These are phyloP conservation scores for Xylariomycetidae sp. DNA, from an alignment of 2,329 filamentous ascomycete genomes.

Conservation along the genomic window DNA sequence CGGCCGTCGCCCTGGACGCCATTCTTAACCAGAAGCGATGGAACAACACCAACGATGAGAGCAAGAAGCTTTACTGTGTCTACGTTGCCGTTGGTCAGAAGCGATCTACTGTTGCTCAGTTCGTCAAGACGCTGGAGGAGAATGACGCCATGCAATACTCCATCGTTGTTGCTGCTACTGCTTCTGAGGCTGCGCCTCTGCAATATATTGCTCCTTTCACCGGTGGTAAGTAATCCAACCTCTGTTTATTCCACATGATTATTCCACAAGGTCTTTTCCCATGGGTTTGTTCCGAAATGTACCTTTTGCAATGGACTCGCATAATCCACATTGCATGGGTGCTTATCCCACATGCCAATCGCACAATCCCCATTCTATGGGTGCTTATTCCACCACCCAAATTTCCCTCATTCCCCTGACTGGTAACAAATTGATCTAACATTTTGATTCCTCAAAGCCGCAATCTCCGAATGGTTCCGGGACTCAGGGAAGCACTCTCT, in stretches of 20 bases:
- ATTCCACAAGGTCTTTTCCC: no score
- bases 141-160: constrained; percentile 99
- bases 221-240: constrained; percentile 50
- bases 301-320: no score
- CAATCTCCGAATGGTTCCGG: constrained; percentile 70
- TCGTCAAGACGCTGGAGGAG: constrained; percentile 99
- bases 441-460: no score
- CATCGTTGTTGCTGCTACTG: constrained; percentile 89
- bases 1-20: constrained; percentile 93
- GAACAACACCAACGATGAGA: constrained; percentile 84
- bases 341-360: no score
- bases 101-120: constrained; percentile 97
- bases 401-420: no score
- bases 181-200: constrained; percentile 91
- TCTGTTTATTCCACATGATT: no score
- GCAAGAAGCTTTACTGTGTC: constrained; percentile 98
- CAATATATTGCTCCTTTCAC: constrained; percentile 96
- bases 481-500: constrained; percentile 86
- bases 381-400: no score
- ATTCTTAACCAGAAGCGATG: constrained; percentile 99
- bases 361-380: no score
- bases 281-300: no score
- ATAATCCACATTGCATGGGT: no score
- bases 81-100: constrained; percentile 99
- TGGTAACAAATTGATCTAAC: no score